Percentiles rank a stretch among this genome's conserved stretches.
phyloP scores from a whole-genome alignment of 495 filamentous ascomycete species.

The Aspergillus affinis region DNA sequence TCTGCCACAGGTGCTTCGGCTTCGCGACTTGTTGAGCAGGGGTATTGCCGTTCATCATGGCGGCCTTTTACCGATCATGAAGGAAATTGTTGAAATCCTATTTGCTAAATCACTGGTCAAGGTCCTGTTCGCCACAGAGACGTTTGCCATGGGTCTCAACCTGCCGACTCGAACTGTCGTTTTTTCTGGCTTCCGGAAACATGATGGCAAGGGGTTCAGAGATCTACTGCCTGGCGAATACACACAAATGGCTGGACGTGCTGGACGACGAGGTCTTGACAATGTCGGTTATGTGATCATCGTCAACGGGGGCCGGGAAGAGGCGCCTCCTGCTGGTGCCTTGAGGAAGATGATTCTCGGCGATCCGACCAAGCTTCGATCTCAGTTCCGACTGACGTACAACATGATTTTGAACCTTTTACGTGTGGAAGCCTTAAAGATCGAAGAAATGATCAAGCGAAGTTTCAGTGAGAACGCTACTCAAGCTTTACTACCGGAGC shows the following conservation, averaged over 20 bases:
- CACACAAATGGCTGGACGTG: slow-evolving; percentile 97
- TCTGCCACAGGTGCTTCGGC: slow-evolving; percentile 84
- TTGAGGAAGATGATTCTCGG: slow-evolving; percentile 93
- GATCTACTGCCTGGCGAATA: slow-evolving; percentile 94
- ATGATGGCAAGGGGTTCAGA: slow-evolving; percentile 87
- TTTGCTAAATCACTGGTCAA: slow-evolving; percentile 95
- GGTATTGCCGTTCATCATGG: slow-evolving; percentile 97
- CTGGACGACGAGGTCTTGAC: slow-evolving; percentile 89
- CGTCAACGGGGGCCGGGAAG: slow-evolving; percentile 75
- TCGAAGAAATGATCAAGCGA: slow-evolving; percentile 99
- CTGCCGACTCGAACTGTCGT: slow-evolving; percentile 94
- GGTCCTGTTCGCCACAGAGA: slow-evolving; percentile 95
- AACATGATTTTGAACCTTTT: slow-evolving; percentile 98
- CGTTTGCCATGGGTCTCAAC: slow-evolving; percentile 97
- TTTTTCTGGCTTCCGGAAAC: slow-evolving; percentile 95
- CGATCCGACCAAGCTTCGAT: slow-evolving; percentile 89
- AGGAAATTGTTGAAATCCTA: slow-evolving; percentile 95
- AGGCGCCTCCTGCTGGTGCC: slow-evolving; percentile 80
- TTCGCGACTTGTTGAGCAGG: slow-evolving; percentile 80
- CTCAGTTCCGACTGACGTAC: slow-evolving; percentile 96
- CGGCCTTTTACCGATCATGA: slow-evolving; percentile 92
- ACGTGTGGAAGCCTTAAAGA: slow-evolving; percentile 93
- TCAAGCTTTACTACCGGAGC: slow-evolving; percentile 89
- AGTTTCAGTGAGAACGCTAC: slow-evolving; percentile 99
- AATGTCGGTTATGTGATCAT: slow-evolving; percentile 92